Conservation (phyloP, 257 asterid genomes). For the Solanum medicagineum region DNA sequence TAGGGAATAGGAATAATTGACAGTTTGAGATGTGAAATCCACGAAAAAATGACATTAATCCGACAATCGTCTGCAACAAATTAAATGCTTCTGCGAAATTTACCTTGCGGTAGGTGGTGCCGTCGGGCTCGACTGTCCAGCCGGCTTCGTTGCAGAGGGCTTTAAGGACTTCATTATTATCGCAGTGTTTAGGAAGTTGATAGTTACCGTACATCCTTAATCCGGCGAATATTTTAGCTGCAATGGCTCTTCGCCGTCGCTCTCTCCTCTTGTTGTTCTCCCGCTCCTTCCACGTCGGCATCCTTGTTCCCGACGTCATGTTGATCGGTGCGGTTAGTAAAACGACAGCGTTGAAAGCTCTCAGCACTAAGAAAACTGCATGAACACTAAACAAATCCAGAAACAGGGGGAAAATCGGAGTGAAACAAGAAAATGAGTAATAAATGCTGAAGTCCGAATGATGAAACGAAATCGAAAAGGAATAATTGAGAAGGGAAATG, state of each 20-base stretch:
- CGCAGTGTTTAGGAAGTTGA: conserved; percentile 61
- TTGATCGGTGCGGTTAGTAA: background rate
- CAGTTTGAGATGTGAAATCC: background rate
- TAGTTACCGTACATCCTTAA: conserved; percentile 56
- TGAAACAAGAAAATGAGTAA: background rate
- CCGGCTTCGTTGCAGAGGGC: conserved; percentile 70
- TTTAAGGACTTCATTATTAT: conserved; percentile 71
- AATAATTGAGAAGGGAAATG: background rate
- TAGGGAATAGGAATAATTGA: no score
- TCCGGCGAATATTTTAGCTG: conserved; percentile 65
- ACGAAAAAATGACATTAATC: no score
- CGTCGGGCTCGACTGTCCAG: conserved; percentile 61
- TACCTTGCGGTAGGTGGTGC: conserved; percentile 71
- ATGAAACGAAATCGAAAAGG: background rate
- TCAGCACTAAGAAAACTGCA: background rate
- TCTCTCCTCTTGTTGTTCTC: conserved; percentile 73
- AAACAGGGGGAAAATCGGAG: background rate
- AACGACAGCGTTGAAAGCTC: background rate
- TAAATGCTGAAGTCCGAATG: background rate
- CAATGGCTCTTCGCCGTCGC: conserved; percentile 57
- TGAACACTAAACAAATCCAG: background rate
- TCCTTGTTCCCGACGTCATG: conserved; percentile 45
- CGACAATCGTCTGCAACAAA: background rate
- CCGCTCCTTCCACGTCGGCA: conserved; percentile 72
- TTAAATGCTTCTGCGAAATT: background rate